Evolutionary conservation across 2,329 filamentous ascomycete species (phyloP).

Genomic region (Pezicula carpinea): DNA sequence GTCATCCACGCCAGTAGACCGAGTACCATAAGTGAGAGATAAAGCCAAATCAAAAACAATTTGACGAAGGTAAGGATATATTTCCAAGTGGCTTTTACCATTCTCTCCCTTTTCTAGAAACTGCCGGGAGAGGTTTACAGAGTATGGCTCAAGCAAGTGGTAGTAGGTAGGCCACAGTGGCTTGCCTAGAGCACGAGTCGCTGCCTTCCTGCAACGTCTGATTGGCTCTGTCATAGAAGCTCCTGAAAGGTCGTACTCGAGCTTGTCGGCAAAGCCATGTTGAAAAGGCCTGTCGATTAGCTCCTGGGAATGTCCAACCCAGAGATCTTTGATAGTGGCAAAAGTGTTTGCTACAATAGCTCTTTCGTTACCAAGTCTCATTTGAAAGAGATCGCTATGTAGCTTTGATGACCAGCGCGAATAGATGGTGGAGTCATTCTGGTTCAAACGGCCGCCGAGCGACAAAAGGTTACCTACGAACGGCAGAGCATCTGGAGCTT

Average conservation of each 20-base stretch:
- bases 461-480: constrained; percentile 17
- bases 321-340: constrained; percentile 16
- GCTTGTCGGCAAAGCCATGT: constrained; percentile 20
- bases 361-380: constrained; percentile 16
- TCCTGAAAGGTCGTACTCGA: constrained; percentile 18
- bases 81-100: constrained; percentile 12
- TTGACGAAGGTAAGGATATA: constrained; percentile 17
- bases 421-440: constrained; percentile 19
- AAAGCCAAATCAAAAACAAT: constrained; percentile 21
- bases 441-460: constrained; percentile 15
- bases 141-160: constrained; percentile 18
- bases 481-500: constrained; percentile 13
- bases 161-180: constrained; percentile 21
- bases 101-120: constrained; percentile 14
- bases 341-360: constrained; percentile 17
- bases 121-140: constrained; percentile 8
- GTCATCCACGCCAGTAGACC: constrained; percentile 20
- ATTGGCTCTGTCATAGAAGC: constrained; percentile 22
- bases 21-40: constrained; percentile 20
- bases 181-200: constrained; percentile 19
- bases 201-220: constrained; percentile 18
- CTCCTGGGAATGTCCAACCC: constrained; percentile 14
- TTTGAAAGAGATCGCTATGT: constrained; percentile 14
- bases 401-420: constrained; percentile 12
- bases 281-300: constrained; percentile 20